Conservation (phyloP, 305 asterid genomes). For the Plantago rigida region DNA sequence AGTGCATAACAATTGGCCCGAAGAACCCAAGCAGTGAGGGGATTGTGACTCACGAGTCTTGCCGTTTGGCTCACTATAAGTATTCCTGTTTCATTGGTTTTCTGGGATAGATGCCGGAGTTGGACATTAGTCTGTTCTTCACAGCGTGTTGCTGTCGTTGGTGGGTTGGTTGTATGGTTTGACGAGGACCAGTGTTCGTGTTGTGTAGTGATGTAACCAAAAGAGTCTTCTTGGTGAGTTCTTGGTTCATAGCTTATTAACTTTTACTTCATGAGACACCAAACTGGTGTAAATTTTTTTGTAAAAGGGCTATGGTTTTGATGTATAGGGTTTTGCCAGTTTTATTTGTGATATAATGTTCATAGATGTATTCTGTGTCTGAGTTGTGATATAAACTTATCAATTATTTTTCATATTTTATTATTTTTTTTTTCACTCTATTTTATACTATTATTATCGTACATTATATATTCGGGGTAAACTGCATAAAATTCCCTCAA, state of each 20-base stretch:
- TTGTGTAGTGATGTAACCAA: background rate
- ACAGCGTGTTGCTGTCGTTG: conserved; percentile 6
- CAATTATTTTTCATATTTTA: no score
- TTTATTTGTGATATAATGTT: conserved; percentile 16
- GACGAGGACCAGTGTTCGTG: conserved; percentile 3
- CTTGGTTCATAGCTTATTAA: conserved; percentile 6
- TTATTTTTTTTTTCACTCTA: no score
- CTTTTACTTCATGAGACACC: conserved; percentile 5
- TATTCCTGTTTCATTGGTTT: conserved; percentile 20
- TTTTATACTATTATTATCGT: no score
- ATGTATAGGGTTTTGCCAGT: conserved; percentile 13
- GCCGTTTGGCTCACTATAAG: conserved; percentile 10
- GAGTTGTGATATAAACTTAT: no score
- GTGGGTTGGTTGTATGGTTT: conserved; percentile 3
- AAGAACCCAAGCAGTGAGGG: conserved; percentile 27
- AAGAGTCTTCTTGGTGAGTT: conserved; percentile 15
- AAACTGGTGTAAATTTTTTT: conserved; percentile 10
- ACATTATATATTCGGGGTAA: no score
- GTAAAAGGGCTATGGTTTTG: conserved; percentile 12
- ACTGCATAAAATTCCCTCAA: no score
- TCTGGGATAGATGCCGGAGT: conserved; percentile 12
- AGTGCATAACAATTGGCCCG: conserved; percentile 28
- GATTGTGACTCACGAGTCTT: background rate
- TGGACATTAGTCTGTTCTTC: conserved; percentile 13
- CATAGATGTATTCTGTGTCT: background rate